phyloP scores from a whole-genome alignment of 176 grass and related monocot species.

The Leersia perrieri region DNA sequence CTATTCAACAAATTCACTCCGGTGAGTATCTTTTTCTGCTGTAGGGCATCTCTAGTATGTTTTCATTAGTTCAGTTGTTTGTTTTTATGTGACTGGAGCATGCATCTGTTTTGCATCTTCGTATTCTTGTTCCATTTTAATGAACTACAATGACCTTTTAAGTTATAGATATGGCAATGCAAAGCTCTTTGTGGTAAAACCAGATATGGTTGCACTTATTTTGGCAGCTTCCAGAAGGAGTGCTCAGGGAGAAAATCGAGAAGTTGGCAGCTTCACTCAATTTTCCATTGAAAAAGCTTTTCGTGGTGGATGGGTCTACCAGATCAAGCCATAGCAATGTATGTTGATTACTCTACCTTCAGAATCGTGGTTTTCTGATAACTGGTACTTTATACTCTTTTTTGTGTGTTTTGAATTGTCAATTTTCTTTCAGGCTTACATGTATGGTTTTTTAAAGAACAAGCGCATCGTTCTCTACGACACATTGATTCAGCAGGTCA shows the following conservation, averaged over 20 bases:
- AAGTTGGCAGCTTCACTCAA: slow-evolving; percentile 88
- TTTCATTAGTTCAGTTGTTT: slow-evolving; percentile 9
- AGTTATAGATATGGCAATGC: neutral
- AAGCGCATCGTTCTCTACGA: slow-evolving; percentile 99
- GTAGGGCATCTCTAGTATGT: slow-evolving; percentile 4
- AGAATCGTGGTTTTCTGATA: neutral
- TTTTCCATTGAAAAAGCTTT: slow-evolving; percentile 97
- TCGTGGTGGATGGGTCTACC: slow-evolving; percentile 95
- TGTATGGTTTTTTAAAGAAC: slow-evolving; percentile 99
- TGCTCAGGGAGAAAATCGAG: slow-evolving; percentile 91
- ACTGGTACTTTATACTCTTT: slow-evolving; percentile 7
- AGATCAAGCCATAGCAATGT: slow-evolving; percentile 99
- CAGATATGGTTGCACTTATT: slow-evolving; percentile 23
- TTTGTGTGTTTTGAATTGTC: slow-evolving; percentile 25
- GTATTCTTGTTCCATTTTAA: slow-evolving; percentile 9
- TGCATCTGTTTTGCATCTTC: neutral
- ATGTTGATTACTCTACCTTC: slow-evolving; percentile 27
- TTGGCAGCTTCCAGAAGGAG: slow-evolving; percentile 91
- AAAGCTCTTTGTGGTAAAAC: neutral
- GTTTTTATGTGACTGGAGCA: slow-evolving; percentile 18
- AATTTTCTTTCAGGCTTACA: slow-evolving; percentile 78
- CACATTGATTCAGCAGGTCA: slow-evolving; percentile 98
- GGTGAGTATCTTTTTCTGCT: slow-evolving; percentile 59
- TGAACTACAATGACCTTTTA: neutral
- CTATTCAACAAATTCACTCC: slow-evolving; percentile 98